Base-by-base conservation (phyloP, 2,329 filamentous ascomycete genomes). In the Xylaria polymorpha region DNA sequence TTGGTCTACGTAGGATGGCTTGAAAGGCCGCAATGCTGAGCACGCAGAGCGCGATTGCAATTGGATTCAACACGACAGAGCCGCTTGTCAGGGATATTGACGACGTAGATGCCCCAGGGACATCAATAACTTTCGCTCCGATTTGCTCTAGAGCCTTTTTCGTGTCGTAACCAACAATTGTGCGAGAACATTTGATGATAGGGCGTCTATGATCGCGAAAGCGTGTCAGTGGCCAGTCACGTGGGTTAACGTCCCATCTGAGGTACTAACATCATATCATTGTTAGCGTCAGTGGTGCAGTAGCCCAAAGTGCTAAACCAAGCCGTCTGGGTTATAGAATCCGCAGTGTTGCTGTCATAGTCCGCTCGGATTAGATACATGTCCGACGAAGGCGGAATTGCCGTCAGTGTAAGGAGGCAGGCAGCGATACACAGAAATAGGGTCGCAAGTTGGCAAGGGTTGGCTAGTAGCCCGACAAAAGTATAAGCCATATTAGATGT, bases 221-320 rank as follows among this genome's bases (percentile, higher is more conserved):
- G 15, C 5, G 7, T 6, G 41, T 69, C 14, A 69, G 60, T 43
- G 29, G 56, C 8, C 3, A 20, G 18, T 25, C 7, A 46, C 12
- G 1, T 39, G 12, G 25, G 4, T 6, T 7, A 7, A 4, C 4
- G 46, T 18, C 18, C 5, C 4, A 4, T 51, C 10, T 32, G 1
- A 2, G 20, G 14, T 56, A 68, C 71, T 68, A 1, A 71, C 71
- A 22, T 32, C 71, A 22, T 32, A n/a, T 55, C 41, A 20, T 63
- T 56, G n/a, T 39, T 64, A n/a, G 22, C 20, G 15, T 60, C 32
- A 1, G 46, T n/a, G 3, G 61, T 58, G 39, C 71, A 73, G 43
- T 71, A 71, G 4, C 71, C 71, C 4, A 58, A 14, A 22, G 37
- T 59, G 41, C 66, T 22, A 20, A 73, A 67, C 71, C 71, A 73